phyloP scores from a whole-genome alignment of 2,329 filamentous ascomycete genomes.

The Alternaria postmessia region DNA sequence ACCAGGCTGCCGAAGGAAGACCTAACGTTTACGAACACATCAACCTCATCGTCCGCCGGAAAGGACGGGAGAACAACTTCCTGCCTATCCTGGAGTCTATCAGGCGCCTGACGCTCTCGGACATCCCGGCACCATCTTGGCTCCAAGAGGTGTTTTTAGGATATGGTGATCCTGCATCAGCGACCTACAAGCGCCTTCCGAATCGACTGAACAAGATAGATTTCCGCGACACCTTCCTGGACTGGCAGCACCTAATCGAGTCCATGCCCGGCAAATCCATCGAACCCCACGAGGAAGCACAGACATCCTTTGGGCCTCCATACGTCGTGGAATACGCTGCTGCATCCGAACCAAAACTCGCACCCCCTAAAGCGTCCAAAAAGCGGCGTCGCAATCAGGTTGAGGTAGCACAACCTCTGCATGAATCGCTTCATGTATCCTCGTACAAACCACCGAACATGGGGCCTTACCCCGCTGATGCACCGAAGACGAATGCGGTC shows the following conservation, averaged over 20 bases:
- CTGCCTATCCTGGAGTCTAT: slow-evolving; percentile 92
- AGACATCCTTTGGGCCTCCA: slow-evolving; percentile 81
- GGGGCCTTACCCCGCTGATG: slow-evolving; percentile 87
- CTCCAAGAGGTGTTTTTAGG: slow-evolving; percentile 97
- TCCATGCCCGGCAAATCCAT: slow-evolving; percentile 88
- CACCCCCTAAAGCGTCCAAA: slow-evolving; percentile 71
- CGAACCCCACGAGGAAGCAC: slow-evolving; percentile 76
- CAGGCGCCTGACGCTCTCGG: slow-evolving; percentile 81
- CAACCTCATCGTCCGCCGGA: slow-evolving; percentile 84
- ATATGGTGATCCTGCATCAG: slow-evolving; percentile 89
- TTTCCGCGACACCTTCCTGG: slow-evolving; percentile 91
- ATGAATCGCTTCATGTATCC: slow-evolving; percentile 75
- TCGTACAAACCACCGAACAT: slow-evolving; percentile 90
- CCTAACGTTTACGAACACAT: slow-evolving; percentile 82
- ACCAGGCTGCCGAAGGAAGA: slow-evolving; percentile 70
- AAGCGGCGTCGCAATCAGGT: slow-evolving; percentile 83
- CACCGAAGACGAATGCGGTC: slow-evolving; percentile 80
- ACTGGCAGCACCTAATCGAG: slow-evolving; percentile 93
- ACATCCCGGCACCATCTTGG: slow-evolving; percentile 88
- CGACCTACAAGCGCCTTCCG: slow-evolving; percentile 82
- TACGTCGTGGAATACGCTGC: slow-evolving; percentile 76
- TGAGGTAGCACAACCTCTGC: slow-evolving; percentile 67
- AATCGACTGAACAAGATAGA: slow-evolving; percentile 82
- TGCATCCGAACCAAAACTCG: slow-evolving; percentile 51
- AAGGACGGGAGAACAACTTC: slow-evolving; percentile 95